phyloP scores from a whole-genome alignment of 495 filamentous ascomycete species.

The Penicillium riverlandense region DNA sequence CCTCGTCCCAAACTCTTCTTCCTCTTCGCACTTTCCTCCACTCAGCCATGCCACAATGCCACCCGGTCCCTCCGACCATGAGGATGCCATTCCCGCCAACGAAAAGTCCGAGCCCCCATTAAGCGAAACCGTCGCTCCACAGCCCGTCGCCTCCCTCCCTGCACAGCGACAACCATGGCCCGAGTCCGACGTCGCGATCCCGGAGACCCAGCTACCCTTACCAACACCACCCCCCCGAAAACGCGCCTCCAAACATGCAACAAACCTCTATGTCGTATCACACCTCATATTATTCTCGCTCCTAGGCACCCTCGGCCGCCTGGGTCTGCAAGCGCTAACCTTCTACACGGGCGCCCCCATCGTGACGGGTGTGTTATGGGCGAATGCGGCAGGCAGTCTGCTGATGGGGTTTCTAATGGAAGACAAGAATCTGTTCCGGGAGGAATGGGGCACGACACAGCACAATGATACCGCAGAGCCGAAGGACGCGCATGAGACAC shows the following conservation, averaged over 20 bases:
- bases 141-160: conserved; percentile 6
- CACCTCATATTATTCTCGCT: conserved; percentile 86
- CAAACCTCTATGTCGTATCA: conserved; percentile 67
- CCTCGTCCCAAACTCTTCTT: not conserved
- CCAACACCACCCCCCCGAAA: conserved; percentile 1
- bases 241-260: conserved; percentile 47
- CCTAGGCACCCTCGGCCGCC: conserved; percentile 74
- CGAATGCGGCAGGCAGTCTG: conserved; percentile 78
- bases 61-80: not conserved
- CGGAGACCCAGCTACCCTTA: not conserved
- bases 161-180: conserved; percentile 10
- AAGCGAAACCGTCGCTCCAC: conserved; percentile 7
- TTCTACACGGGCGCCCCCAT: conserved; percentile 74
- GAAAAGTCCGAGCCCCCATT: conserved; percentile 2
- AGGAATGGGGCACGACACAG: conserved; percentile 45
- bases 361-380: conserved; percentile 72
- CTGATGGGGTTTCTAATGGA: conserved; percentile 83
- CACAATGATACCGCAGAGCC: not conserved
- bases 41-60: not conserved
- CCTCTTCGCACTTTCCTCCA: not conserved
- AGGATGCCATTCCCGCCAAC: no score
- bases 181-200: not conserved
- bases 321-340: conserved; percentile 77
- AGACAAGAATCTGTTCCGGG: conserved; percentile 68
- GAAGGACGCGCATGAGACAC: conserved; percentile 6